Evolutionary conservation across 495 filamentous ascomycete species (phyloP).

Genomic region (Neurospora tetraspora): DNA sequence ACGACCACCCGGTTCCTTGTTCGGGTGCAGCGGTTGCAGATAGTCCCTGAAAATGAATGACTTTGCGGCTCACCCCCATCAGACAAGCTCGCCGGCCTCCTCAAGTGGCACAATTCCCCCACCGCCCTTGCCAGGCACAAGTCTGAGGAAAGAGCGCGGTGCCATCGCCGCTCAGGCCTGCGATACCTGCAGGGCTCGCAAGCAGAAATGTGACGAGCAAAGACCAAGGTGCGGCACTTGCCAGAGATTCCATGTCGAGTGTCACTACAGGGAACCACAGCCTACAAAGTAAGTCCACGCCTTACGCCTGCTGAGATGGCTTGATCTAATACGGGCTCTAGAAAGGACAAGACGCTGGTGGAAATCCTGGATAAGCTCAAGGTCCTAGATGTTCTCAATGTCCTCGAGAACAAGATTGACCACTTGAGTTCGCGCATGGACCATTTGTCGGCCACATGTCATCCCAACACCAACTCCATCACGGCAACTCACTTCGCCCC

Average conservation of each 20-base stretch:
- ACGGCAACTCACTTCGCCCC: neutral
- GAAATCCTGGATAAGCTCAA: conserved; percentile 48
- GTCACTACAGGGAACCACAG: conserved; percentile 49
- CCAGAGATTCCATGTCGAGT: conserved; percentile 41
- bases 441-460: conserved; percentile 15
- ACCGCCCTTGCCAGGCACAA: conserved; percentile 1
- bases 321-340: conserved; percentile 17
- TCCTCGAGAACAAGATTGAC: conserved; percentile 42
- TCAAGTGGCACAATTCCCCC: conserved; percentile 1
- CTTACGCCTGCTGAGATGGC: neutral
- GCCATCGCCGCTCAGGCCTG: conserved; percentile 50
- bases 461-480: neutral
- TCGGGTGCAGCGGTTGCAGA: neutral
- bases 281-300: conserved; percentile 51
- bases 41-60: neutral
- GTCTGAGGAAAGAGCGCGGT: conserved; percentile 33
- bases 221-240: conserved; percentile 66
- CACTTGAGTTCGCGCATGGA: conserved; percentile 15
- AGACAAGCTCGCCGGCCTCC: neutral
- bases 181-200: conserved; percentile 73
- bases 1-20: neutral
- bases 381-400: conserved; percentile 5
- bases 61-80: neutral
- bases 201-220: conserved; percentile 86
- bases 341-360: conserved; percentile 52